Percentiles rank a stretch among this genome's conserved stretches.
phyloP scores from a whole-genome alignment of 768 basidiomycete species.

The Jaapia argillacea region DNA sequence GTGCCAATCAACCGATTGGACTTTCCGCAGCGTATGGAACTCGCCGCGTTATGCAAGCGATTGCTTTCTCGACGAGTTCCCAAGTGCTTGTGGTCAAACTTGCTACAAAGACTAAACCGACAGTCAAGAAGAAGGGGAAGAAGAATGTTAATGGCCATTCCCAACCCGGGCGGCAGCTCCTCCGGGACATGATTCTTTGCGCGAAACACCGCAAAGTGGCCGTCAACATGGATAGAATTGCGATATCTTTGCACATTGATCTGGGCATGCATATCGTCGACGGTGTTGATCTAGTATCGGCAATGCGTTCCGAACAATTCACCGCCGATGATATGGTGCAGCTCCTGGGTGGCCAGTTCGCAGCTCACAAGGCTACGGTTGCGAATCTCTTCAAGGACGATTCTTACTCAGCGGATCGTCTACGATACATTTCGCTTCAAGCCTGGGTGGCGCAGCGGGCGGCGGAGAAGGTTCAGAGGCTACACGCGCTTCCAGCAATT shows the following conservation, averaged over 20 bases:
- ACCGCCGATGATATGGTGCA: constrained; percentile 24
- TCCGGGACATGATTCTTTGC: neutral
- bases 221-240: constrained; percentile 38
- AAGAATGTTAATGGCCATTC: neutral
- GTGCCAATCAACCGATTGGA: constrained; percentile 22
- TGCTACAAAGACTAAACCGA: neutral
- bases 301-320: constrained; percentile 16
- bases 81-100: constrained; percentile 16
- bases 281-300: constrained; percentile 35
- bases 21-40: constrained; percentile 32
- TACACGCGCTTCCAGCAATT: neutral
- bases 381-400: constrained; percentile 22
- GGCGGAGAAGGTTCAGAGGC: neutral
- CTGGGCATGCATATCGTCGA: constrained; percentile 21
- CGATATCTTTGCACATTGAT: constrained; percentile 29
- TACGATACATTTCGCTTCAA: no score
- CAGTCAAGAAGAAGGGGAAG: neutral
- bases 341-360: constrained; percentile 26
- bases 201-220: neutral
- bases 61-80: constrained; percentile 30
- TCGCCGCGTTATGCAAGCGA: constrained; percentile 20
- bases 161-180: neutral
- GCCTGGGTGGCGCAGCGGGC: no score
- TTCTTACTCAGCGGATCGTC: no score
- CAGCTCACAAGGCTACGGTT: constrained; percentile 15